Conservation (phyloP, 768 basidiomycete genomes). For the Rhodotorula sphaerocarpa region DNA sequence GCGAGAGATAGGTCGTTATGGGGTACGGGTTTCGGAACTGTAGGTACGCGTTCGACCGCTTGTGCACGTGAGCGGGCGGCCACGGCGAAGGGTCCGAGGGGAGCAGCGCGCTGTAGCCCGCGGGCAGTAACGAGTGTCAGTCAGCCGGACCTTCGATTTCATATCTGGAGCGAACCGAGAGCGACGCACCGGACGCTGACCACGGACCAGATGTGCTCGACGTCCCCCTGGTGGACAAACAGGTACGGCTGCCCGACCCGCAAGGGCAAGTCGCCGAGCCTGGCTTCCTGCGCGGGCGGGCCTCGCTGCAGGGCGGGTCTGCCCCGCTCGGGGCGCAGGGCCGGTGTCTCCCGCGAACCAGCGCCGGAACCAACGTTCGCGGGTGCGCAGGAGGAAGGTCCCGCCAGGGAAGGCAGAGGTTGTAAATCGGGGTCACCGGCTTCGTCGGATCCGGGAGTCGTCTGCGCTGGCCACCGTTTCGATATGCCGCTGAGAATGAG, state of each 20-base stretch:
- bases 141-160: no score
- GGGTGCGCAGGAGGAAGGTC: background rate
- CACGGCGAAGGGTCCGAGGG: background rate
- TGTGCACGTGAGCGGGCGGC: background rate
- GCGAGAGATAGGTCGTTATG: conserved; percentile 17
- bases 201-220: conserved; percentile 17
- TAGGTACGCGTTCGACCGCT: background rate
- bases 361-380: background rate
- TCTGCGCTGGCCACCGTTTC: no score
- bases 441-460: no score
- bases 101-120: conserved; percentile 1
- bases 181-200: conserved; percentile 15
- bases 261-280: conserved; percentile 11
- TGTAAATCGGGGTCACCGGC: no score
- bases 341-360: no score
- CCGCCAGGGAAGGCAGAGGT: no score
- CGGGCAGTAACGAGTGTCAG: no score
- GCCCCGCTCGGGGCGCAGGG: background rate
- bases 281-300: background rate
- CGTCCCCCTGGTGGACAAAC: conserved; percentile 17
- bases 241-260: conserved; percentile 16
- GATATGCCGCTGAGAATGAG: no score
- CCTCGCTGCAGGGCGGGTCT: background rate
- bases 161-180: no score
- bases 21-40: conserved; percentile 3